These are phyloP conservation scores for Cymodocea nodosa DNA, from an alignment of 116 monocot genomes.

Conservation along the genomic window DNA sequence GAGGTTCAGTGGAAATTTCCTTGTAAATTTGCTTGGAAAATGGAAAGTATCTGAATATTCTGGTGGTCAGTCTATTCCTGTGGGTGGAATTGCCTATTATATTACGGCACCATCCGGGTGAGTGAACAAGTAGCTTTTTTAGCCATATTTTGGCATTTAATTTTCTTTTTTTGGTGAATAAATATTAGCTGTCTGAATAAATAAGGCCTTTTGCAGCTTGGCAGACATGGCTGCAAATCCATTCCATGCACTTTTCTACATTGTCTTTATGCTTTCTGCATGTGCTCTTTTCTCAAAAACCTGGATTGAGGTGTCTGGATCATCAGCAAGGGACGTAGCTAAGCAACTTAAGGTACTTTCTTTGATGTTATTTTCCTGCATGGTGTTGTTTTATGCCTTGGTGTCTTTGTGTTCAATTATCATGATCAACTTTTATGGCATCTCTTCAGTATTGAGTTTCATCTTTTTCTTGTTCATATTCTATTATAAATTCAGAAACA, in stretches of 20 bases:
- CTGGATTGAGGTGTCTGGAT: conserved; percentile 61
- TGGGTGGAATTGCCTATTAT: conserved; percentile 55
- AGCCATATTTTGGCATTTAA: neutral
- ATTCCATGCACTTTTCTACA: conserved; percentile 61
- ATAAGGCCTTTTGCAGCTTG: conserved; percentile 22
- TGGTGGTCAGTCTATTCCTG: conserved; percentile 48
- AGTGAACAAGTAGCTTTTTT: neutral
- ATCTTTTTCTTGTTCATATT: too few relatives aligned
- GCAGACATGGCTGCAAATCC: conserved; percentile 48
- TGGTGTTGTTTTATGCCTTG: neutral
- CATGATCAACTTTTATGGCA: neutral
- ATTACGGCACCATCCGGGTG: conserved; percentile 35
- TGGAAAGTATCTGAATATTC: conserved; percentile 38
- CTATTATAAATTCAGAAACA: too few relatives aligned
- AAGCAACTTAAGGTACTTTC: conserved; percentile 44
- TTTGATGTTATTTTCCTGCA: neutral
- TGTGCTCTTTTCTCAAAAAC: conserved; percentile 66
- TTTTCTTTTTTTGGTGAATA: neutral
- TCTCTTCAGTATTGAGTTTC: neutral
- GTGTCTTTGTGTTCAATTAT: neutral
- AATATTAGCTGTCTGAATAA: too few relatives aligned
- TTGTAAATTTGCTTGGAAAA: conserved; percentile 29
- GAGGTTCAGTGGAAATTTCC: conserved; percentile 33
- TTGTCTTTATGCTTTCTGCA: conserved; percentile 47
- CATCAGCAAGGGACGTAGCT: conserved; percentile 57